These are phyloP conservation scores for Rhizopogon vinicolor DNA, from an alignment of 768 basidiomycete genomes.

Conservation along the genomic window DNA sequence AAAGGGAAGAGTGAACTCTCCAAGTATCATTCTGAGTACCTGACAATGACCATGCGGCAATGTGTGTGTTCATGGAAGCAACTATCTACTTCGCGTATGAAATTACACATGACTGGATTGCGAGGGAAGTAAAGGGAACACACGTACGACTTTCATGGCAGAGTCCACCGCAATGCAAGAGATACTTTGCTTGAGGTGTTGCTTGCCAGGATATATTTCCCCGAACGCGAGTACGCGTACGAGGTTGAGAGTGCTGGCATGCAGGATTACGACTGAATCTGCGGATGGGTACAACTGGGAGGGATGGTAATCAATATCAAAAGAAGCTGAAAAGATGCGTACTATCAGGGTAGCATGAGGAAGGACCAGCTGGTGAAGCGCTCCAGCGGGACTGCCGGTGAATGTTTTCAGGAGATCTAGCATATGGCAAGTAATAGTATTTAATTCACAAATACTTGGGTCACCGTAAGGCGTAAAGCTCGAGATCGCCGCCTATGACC, in stretches of 20 bases:
- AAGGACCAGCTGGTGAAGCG: slow-evolving; percentile 54
- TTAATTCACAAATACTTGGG: background rate
- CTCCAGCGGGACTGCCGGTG: slow-evolving; percentile 47
- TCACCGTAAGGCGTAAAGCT: too few relatives aligned
- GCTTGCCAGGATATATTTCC: slow-evolving; percentile 71
- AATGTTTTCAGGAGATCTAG: slow-evolving; percentile 43
- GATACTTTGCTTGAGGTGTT: slow-evolving; percentile 40
- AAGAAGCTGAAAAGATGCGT: slow-evolving; percentile 16
- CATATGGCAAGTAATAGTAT: slow-evolving; percentile 26
- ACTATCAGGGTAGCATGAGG: slow-evolving; percentile 57
- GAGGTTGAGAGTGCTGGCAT: slow-evolving; percentile 63
- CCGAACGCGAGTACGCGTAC: slow-evolving; percentile 72
- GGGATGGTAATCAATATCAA: background rate
- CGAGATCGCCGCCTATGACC: too few relatives aligned
- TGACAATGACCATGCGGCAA: slow-evolving; percentile 80
- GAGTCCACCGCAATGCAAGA: slow-evolving; percentile 68
- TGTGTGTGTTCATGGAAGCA: slow-evolving; percentile 59
- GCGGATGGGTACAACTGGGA: slow-evolving; percentile 68
- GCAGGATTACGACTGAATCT: slow-evolving; percentile 63
- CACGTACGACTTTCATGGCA: slow-evolving; percentile 75
- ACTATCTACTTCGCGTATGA: slow-evolving; percentile 49
- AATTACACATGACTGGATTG: slow-evolving; percentile 5
- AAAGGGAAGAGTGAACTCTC: slow-evolving; percentile 78
- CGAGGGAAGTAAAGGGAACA: background rate
- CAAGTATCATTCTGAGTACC: slow-evolving; percentile 58